These are phyloP conservation scores for Rhodotorula kratochvilovae DNA, from an alignment of 768 basidiomycete genomes.

Conservation along the genomic window DNA sequence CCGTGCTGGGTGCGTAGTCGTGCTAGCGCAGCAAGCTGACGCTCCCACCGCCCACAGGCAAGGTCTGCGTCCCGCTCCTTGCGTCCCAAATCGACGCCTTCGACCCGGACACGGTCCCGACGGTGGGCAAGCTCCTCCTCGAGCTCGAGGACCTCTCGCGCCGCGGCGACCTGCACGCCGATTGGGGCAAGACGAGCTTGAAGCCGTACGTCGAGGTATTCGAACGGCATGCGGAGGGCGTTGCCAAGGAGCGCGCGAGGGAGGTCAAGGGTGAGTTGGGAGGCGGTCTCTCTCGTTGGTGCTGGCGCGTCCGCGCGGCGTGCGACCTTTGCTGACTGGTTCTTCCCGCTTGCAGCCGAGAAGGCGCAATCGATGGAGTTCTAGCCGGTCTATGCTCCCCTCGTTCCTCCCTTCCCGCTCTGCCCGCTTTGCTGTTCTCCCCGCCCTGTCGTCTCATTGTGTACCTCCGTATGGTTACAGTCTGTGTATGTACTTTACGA, in stretches of 20 bases:
- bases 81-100: constrained; percentile 70
- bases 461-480: not conserved
- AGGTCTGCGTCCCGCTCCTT: constrained; percentile 89
- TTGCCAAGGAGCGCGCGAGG: constrained; percentile 47
- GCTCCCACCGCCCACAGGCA: constrained; percentile 51
- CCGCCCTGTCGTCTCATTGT: not conserved
- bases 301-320: no score
- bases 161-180: constrained; percentile 47
- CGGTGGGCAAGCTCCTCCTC: constrained; percentile 70
- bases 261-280: constrained; percentile 45
- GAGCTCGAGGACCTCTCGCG: constrained; percentile 61
- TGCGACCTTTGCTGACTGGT: not conserved
- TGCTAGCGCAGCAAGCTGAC: not conserved
- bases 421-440: not conserved
- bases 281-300: not conserved
- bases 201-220: constrained; percentile 85
- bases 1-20: not conserved
- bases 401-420: not conserved
- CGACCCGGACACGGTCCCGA: constrained; percentile 79
- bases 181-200: constrained; percentile 82
- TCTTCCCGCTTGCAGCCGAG: constrained; percentile 1
- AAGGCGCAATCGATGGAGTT: constrained; percentile 27
- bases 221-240: constrained; percentile 61
- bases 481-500: not conserved
- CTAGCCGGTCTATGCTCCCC: not conserved